Percentiles rank a stretch among this genome's conserved stretches.
These are phyloP conservation scores for Sphaerulina vaccinii DNA, from an alignment of 2,329 filamentous ascomycete genomes.

Conservation along the genomic window DNA sequence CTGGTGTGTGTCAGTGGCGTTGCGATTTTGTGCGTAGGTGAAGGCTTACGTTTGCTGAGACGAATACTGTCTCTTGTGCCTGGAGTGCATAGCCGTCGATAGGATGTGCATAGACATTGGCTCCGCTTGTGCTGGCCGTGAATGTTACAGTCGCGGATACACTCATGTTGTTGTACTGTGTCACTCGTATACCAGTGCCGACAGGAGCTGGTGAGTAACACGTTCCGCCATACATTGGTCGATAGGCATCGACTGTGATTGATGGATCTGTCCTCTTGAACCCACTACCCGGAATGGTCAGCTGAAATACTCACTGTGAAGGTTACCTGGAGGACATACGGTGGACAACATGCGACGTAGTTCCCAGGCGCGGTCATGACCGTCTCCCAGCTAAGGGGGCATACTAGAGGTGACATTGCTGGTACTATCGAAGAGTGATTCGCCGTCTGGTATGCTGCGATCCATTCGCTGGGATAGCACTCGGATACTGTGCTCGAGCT, in stretches of 20 bases:
- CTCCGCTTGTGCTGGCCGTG: slow-evolving; percentile 7
- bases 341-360: slow-evolving; percentile 23
- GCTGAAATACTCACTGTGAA: neutral
- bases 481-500: slow-evolving; percentile 12
- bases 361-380: slow-evolving; percentile 19
- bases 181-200: slow-evolving; percentile 12
- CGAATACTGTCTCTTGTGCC: slow-evolving; percentile 11
- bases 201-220: slow-evolving; percentile 17
- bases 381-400: slow-evolving; percentile 16
- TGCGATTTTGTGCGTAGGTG: neutral
- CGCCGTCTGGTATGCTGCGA: slow-evolving; percentile 12
- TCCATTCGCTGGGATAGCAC: slow-evolving; percentile 17
- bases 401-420: slow-evolving; percentile 18
- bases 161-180: slow-evolving; percentile 17
- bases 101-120: slow-evolving; percentile 18
- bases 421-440: slow-evolving; percentile 12
- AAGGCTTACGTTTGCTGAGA: neutral
- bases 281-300: neutral
- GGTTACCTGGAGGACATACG: slow-evolving; percentile 9
- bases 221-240: slow-evolving; percentile 20
- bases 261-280: slow-evolving; percentile 12
- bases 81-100: slow-evolving; percentile 20
- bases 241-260: slow-evolving; percentile 15
- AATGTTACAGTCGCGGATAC: slow-evolving; percentile 11
- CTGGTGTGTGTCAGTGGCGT: neutral